Base-by-base conservation (phyloP, 2,329 filamentous ascomycete genomes). In the Huntiella moniliformis region DNA sequence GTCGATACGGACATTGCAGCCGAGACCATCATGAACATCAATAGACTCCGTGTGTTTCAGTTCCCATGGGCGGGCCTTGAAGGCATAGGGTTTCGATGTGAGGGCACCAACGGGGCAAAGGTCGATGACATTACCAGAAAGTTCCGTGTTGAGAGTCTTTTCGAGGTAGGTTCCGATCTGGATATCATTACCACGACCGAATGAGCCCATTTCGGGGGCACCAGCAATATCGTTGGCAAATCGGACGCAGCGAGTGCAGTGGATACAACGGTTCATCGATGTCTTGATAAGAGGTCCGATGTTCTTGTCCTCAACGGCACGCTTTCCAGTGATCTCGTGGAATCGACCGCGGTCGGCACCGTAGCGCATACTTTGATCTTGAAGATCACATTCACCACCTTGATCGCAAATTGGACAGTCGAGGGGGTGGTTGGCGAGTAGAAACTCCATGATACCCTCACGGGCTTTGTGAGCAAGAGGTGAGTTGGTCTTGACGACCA, bases 331-430 rank as follows among this genome's bases (percentile, higher is more conserved):
- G 58, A 92, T 66, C 65, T 98, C 91, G 67, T 98, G 91, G 68
- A 98, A 98, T 56, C 91, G 82, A 51, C 91, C 91, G 60, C 91
- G 77, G 66, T 98, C 91, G 53, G 81, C 83, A 58, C 91, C 91
- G 61, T 98, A 98, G 64, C 91, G 77, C 88, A 98, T 96, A 47
- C 88, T 96, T 71, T 98, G 91, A 63, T 98, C 91, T 67, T 98
- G 91, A 51, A 98, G 77, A 70, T 98, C 91, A 65, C 91, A 98
- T 65, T 98, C 91, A 60, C 91, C 91, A 68, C 91, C 91, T 66
- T 98, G 91, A 65, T 98, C 91, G 69, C 91, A 98, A 61, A 98
- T 85, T 42, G 87, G 86, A 68, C 88, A 95, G 67, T 96, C 87
- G 54, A 95, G 74, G 42, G 87, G 87, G 62, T 96, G 87, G 64